Conservation (phyloP, 1,139 yeast species). For the Protomyces inundatus region DNA sequence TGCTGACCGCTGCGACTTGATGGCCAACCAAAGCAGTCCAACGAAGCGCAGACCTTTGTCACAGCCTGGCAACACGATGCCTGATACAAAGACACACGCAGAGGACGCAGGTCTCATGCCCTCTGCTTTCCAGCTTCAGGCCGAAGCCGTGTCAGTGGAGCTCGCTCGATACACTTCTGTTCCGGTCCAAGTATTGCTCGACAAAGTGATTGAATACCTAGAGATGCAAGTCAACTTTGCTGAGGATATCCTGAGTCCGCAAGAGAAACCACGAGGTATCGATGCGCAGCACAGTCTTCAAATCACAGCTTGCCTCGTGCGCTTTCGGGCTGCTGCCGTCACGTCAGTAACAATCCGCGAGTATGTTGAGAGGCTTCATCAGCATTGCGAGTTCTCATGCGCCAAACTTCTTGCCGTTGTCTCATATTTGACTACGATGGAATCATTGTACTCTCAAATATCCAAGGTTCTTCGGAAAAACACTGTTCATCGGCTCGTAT, state of each 20-base stretch:
- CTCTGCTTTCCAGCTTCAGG: neutral
- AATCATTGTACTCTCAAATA: constrained; percentile 6
- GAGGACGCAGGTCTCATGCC: neutral
- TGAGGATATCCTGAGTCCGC: constrained; percentile 8
- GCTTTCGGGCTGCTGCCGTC: constrained; percentile 10
- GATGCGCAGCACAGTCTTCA: constrained; percentile 10
- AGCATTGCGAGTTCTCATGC: constrained; percentile 14
- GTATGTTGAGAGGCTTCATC: constrained; percentile 14
- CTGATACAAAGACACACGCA: no score
- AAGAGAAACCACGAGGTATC: constrained; percentile 11
- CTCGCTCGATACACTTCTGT: neutral
- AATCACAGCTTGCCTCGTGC: constrained; percentile 11
- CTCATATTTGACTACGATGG: constrained; percentile 9
- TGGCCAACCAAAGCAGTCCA: no score
- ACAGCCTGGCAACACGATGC: no score
- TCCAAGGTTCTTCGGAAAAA: constrained; percentile 10
- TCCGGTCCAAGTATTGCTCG: constrained; percentile 7
- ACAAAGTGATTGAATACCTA: constrained; percentile 7
- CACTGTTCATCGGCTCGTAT: constrained; percentile 15
- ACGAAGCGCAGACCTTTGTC: no score
- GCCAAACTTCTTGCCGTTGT: constrained; percentile 19
- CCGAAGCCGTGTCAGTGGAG: no score
- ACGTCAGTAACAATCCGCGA: constrained; percentile 14
- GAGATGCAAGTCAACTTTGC: constrained; percentile 3
- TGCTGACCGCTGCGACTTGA: no score